Evolutionary conservation across 768 basidiomycete species (phyloP), one percentile per base, ranked within the genome.

Genomic region (Termitomyces titanicus): DNA sequence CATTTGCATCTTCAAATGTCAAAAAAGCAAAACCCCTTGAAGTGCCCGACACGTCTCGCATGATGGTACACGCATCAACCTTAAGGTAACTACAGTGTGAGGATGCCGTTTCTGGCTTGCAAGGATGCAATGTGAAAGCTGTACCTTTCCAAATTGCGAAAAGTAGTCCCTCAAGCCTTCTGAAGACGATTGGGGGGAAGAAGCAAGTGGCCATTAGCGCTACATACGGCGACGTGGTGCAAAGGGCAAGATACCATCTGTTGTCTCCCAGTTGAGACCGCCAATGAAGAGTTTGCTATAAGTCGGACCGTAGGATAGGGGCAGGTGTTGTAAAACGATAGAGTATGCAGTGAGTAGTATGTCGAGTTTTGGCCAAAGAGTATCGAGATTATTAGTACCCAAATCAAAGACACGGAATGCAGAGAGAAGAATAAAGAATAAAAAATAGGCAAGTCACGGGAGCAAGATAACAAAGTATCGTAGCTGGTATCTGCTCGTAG

Each of bases 201-300:
- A 62, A 65, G 61, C 62, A 53, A 55, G 55, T 64, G 61, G 57
- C 54, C 68, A 74, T 75, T 72, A 75, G 73, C 66, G 65, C 64
- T 64, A 72, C 61, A 65, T 64, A 68, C 63, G 53, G 59, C 58
- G 67, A 61, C 61, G 51, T 47, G 60, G 61, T 61, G 59, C 63
- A 66, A 53, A 68, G 63, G 68, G 66, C 61, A 64, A 63, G 71
- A 77, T 79, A 92, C 91, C 91, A 78, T 92, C 91, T 74, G 86
- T 89, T 67, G 91, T 93, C 68, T 92, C 89, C 91, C 91, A 93
- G 75, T 87, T 92, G 61, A 93, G 79, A 65, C 91, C 91, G 63
- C 91, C 91, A 70, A 93, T 85, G 77, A 93, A 93, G 80, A 93
- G 85, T 80, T 93, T 93, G 72, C 91, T 92, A 82, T 61, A 57